Percentiles rank a stretch among this genome's conserved stretches.
Conservation (phyloP, 306 rosid genomes). For the Corylus avellana region DNA sequence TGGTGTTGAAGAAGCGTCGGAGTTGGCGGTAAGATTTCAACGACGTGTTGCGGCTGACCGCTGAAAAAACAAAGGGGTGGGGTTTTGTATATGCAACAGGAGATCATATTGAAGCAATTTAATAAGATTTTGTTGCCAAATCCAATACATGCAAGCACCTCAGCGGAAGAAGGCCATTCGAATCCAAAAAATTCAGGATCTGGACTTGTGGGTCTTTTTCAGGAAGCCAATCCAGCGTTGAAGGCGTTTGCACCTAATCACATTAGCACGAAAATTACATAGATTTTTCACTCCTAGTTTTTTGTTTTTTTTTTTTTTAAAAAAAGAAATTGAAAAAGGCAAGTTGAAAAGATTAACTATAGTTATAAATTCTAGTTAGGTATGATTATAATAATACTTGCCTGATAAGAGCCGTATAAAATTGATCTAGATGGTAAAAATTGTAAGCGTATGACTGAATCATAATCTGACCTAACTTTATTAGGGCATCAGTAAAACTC, state of each 20-base stretch:
- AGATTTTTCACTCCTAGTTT: not conserved
- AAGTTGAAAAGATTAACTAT: no score
- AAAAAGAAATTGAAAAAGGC: no score
- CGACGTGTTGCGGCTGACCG: conserved; percentile 31
- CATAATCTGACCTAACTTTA: no score
- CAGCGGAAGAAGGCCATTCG: conserved; percentile 37
- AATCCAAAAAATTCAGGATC: conserved; percentile 42
- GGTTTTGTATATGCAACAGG: conserved; percentile 5
- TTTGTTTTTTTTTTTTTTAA: no score
- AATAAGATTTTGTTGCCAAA: not conserved
- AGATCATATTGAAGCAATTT: not conserved
- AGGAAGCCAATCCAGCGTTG: conserved; percentile 43
- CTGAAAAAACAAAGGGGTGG: conserved; percentile 16
- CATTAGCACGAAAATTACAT: not conserved
- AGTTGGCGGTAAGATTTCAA: conserved; percentile 31
- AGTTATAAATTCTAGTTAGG: no score
- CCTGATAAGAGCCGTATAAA: no score
- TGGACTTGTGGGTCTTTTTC: conserved; percentile 41
- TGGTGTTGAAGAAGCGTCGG: conserved; percentile 21
- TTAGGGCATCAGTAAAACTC: no score
- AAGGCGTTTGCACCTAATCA: conserved; percentile 30
- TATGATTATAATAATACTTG: no score
- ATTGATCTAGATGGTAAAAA: no score
- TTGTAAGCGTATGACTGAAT: no score
- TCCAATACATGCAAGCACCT: conserved; percentile 31